Percentiles rank a stretch among this genome's conserved stretches.
Conservation (phyloP, 148 eudicot genomes). For the Chenopodium quinoa region DNA sequence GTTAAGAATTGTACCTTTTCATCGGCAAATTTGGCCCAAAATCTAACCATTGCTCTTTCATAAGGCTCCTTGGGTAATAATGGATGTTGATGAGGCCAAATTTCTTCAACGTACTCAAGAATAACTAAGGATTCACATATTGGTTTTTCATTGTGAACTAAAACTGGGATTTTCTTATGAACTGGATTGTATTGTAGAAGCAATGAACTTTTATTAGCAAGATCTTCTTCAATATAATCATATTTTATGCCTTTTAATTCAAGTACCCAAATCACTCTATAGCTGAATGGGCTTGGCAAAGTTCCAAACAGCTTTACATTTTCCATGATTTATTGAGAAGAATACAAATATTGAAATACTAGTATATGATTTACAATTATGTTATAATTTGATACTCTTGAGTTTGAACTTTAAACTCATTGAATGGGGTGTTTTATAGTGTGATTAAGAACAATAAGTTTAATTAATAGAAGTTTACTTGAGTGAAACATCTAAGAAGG, state of each 20-base stretch:
- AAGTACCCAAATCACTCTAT: conserved; percentile 28
- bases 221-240: conserved; percentile 27
- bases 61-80: conserved; percentile 30
- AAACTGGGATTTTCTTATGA: conserved; percentile 29
- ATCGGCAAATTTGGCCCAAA: conserved; percentile 33
- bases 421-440: background rate
- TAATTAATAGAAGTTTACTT: conserved; percentile 1
- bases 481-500: conserved; percentile 4
- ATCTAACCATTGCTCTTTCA: conserved; percentile 22
- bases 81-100: conserved; percentile 26
- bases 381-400: background rate
- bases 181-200: conserved; percentile 25
- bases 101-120: conserved; percentile 29
- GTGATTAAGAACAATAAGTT: background rate
- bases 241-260: conserved; percentile 29
- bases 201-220: conserved; percentile 21
- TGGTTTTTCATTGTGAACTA: conserved; percentile 26
- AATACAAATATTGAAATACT: background rate
- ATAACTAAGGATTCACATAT: conserved; percentile 31
- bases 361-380: background rate
- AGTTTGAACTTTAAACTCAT: too few relatives aligned
- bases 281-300: conserved; percentile 29
- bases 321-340: conserved; percentile 4
- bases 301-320: conserved; percentile 24
- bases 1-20: conserved; percentile 20